phyloP scores from a whole-genome alignment of 2,329 filamentous ascomycete genomes.

The Trichoderma oligosporum region DNA sequence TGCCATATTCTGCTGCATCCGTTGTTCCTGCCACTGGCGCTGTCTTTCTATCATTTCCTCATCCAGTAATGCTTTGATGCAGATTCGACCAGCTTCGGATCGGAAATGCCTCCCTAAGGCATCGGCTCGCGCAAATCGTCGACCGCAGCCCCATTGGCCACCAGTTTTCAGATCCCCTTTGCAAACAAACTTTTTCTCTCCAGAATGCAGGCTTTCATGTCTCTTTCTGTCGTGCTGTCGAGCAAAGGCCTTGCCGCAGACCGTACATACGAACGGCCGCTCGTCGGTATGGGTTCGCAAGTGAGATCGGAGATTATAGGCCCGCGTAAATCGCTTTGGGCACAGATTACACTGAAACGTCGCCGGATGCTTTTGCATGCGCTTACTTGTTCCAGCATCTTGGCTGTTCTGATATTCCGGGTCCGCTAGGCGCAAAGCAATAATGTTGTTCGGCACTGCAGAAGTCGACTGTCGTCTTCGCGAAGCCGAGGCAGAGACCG shows the following conservation, averaged over 20 bases:
- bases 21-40: slow-evolving; percentile 68
- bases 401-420: slow-evolving; percentile 72
- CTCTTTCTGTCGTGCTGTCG: slow-evolving; percentile 96
- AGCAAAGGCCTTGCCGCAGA: slow-evolving; percentile 95
- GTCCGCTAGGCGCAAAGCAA: slow-evolving; percentile 88
- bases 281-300: slow-evolving; percentile 95
- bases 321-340: slow-evolving; percentile 91
- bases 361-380: slow-evolving; percentile 95
- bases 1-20: slow-evolving; percentile 61
- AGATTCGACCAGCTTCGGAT: slow-evolving; percentile 90
- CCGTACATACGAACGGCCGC: slow-evolving; percentile 92
- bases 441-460: slow-evolving; percentile 57
- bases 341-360: slow-evolving; percentile 94
- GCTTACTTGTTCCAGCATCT: slow-evolving; percentile 61
- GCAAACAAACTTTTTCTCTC: slow-evolving; percentile 98
- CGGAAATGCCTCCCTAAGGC: slow-evolving; percentile 92
- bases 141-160: slow-evolving; percentile 86
- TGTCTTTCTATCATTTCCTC: slow-evolving; percentile 86
- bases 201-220: slow-evolving; percentile 91
- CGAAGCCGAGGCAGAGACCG: slow-evolving; percentile 34
- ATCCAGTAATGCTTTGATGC: slow-evolving; percentile 94
- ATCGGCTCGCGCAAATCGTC: slow-evolving; percentile 91
- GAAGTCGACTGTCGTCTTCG: slow-evolving; percentile 59
- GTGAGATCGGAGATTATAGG: slow-evolving; percentile 94
- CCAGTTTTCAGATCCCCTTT: slow-evolving; percentile 82